Conservation (phyloP, 371 early-diverging fungal genomes). For the Coelomomyces lativittatus region DNA sequence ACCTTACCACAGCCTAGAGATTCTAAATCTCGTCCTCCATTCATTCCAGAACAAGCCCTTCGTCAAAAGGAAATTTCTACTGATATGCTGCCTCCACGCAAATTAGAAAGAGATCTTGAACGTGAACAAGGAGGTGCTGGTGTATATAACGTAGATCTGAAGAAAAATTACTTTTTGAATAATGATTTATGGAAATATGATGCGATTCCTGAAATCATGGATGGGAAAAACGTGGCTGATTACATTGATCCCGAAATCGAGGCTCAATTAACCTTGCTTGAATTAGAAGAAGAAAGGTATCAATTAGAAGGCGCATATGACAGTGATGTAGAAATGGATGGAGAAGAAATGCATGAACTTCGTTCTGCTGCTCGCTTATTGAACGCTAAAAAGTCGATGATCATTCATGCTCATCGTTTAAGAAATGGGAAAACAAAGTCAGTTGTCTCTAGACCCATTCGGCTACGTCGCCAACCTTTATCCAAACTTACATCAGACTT, state of each 20-base stretch:
- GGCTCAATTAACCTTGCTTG: constrained; percentile 81
- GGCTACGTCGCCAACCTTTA: no score
- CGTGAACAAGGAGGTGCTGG: constrained; percentile 81
- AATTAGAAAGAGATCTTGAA: constrained; percentile 78
- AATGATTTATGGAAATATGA: constrained; percentile 89
- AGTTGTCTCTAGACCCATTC: neutral
- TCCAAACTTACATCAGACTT: neutral
- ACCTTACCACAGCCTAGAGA: constrained; percentile 75
- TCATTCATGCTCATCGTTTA: constrained; percentile 53
- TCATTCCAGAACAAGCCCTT: constrained; percentile 60
- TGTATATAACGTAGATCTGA: constrained; percentile 80
- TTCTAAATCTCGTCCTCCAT: constrained; percentile 55
- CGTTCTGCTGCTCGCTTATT: constrained; percentile 52
- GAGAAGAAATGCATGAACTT: constrained; percentile 24
- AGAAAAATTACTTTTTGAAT: constrained; percentile 25
- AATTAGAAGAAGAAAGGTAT: constrained; percentile 87
- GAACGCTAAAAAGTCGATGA: constrained; percentile 62
- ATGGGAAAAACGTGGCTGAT: constrained; percentile 99
- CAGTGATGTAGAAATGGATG: constrained; percentile 49
- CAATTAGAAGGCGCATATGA: constrained; percentile 84
- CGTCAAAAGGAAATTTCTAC: constrained; percentile 50
- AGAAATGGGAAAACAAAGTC: constrained; percentile 51
- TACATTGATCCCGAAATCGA: constrained; percentile 96
- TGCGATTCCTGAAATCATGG: constrained; percentile 95
- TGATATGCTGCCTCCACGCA: constrained; percentile 62